Base-by-base conservation (phyloP, 2,329 filamentous ascomycete species). In the Microsporum audouinii region DNA sequence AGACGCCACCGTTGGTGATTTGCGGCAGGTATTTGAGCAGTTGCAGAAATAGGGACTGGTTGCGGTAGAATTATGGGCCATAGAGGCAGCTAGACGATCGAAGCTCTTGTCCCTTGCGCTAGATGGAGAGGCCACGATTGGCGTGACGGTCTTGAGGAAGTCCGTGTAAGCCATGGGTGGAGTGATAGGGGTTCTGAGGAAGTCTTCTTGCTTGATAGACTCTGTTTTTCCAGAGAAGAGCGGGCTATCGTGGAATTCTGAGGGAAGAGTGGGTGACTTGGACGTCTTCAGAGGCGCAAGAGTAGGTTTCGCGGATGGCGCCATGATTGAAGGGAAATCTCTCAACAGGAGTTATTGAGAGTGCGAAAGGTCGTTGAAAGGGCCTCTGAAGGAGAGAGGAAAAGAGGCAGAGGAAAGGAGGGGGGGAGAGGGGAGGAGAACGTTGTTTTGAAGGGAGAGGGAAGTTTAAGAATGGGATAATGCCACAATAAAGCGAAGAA, bases 121-220 rank as follows among this genome's bases (percentile, higher is more conserved):
- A 55, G 83, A 76, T 6, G 88, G 88, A 65, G 86, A 90, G 70
- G 85, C 84, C 62, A 91, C 79, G 17, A 87, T 79, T 0, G 83
- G 82, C 1, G 83, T 87, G 76, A 95, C 84, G 63, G 86, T 85
- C 76, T 91, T 92, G 65, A 97, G 85, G 71, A 96, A 97, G 70
- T 97, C 91, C 66, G 89, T 87, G 72, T 97, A 97, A 62, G 92
- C 91, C 27, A 83, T 80, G 2, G 92, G 92, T 59, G 92, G 92
- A 58, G 88, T 95, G 73, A 97, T 95, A 57, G 91, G 91, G 3
- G 91, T 96, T 76, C 85, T 87, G 62, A 84, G 75, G 51, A 80
- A 75, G 62, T 85, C 82, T 61, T 87, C 80, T 67, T 88, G 82
- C 74, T 91, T 92, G 78, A 91, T 83, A 67, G 82, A 80, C 60